Conservation (phyloP, 441 rosid genomes). For the Pelargonium fulgidum region DNA sequence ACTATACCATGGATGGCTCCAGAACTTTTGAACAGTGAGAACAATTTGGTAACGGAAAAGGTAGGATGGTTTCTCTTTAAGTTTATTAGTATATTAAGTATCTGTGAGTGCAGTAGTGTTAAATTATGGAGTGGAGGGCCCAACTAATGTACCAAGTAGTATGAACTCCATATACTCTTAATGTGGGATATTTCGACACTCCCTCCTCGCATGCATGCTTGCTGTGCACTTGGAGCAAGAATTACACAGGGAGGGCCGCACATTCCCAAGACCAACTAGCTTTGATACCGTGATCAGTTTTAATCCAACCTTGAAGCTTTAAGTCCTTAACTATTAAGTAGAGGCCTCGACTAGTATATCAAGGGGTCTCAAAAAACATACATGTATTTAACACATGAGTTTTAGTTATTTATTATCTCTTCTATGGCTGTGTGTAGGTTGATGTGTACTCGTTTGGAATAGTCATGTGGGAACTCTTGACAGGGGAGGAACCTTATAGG, state of each 20-base stretch:
- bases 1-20: slow-evolving; percentile 53
- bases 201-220: no score
- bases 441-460: slow-evolving; percentile 44
- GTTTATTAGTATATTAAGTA: background rate
- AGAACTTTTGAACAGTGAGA: slow-evolving; percentile 29
- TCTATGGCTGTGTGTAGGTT: slow-evolving; percentile 21
- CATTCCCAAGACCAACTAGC: no score
- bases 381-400: no score
- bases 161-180: no score
- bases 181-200: background rate
- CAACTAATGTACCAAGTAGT: background rate
- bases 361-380: no score
- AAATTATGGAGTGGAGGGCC: background rate
- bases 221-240: no score
- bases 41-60: slow-evolving; percentile 37
- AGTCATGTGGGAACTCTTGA: slow-evolving; percentile 44
- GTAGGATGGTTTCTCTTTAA: slow-evolving; percentile 16
- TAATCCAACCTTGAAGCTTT: no score
- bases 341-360: no score
- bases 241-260: no score
- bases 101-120: background rate
- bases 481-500: slow-evolving; percentile 42
- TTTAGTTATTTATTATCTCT: background rate
- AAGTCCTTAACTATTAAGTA: no score
- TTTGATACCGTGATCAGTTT: no score